Evolutionary conservation across 805 yeast species (phyloP).

Genomic region (Ogataea saltuana): DNA sequence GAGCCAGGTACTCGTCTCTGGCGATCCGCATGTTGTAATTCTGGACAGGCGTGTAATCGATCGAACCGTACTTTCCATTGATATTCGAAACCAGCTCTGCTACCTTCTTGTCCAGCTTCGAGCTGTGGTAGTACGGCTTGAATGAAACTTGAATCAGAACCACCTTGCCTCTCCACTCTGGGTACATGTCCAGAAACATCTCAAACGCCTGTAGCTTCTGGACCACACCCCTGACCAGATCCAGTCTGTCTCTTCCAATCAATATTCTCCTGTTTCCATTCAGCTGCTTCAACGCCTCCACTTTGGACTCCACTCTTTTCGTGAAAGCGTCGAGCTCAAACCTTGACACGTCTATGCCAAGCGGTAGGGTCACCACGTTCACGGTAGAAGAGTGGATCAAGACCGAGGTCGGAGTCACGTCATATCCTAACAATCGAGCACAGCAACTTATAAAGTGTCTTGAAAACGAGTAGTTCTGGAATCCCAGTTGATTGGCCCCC

Average conservation of each 20-base stretch:
- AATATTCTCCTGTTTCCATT: conserved; percentile 73
- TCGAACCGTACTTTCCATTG: conserved; percentile 80
- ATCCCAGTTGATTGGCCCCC: conserved; percentile 83
- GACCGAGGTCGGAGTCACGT: conserved; percentile 57
- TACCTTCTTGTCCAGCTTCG: conserved; percentile 76
- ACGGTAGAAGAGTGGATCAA: conserved; percentile 77
- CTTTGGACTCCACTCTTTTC: conserved; percentile 57
- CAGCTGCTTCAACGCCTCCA: conserved; percentile 59
- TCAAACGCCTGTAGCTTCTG: conserved; percentile 93
- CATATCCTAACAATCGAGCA: conserved; percentile 83
- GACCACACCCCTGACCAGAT: conserved; percentile 87
- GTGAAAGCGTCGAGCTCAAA: conserved; percentile 65
- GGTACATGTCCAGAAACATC: conserved; percentile 83
- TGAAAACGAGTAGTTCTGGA: conserved; percentile 83
- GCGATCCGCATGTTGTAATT: conserved; percentile 90
- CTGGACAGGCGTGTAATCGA: conserved; percentile 84
- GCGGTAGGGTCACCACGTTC: conserved; percentile 74
- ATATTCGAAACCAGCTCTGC: conserved; percentile 79
- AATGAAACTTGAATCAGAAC: conserved; percentile 90
- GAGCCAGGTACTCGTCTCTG: conserved; percentile 84
- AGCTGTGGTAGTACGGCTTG: conserved; percentile 63
- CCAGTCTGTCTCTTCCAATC: conserved; percentile 92
- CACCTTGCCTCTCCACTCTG: conserved; percentile 82
- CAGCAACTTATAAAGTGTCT: conserved; percentile 92
- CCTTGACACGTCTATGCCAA: conserved; percentile 80